Conservation (phyloP, 495 filamentous ascomycete species). For the Apodospora peruviana region DNA sequence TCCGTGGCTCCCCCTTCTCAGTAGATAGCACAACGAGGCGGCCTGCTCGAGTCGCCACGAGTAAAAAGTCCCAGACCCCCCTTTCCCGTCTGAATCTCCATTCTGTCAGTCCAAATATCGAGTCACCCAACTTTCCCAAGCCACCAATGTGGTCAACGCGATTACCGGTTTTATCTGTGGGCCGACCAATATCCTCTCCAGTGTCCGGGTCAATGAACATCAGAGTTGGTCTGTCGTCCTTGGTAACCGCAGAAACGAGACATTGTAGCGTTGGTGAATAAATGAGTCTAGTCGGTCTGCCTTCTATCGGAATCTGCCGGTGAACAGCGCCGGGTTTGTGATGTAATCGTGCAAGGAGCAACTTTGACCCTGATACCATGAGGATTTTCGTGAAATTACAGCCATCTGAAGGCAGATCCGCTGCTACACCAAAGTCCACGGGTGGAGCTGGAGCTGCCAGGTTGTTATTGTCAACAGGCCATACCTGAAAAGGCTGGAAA, state of each 20-base stretch:
- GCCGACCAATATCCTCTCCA: constrained; percentile 37
- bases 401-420: constrained; percentile 21
- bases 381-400: constrained; percentile 24
- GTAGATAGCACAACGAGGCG: constrained; percentile 41
- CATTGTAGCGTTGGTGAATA: constrained; percentile 46
- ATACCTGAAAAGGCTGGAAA: constrained; percentile 25
- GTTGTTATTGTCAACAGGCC: constrained; percentile 34
- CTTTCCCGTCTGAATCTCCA: constrained; percentile 40
- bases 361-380: constrained; percentile 36
- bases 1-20: constrained; percentile 8
- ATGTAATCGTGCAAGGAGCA: constrained; percentile 48
- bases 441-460: constrained; percentile 20
- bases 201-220: constrained; percentile 45
- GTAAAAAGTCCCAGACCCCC: constrained; percentile 39
- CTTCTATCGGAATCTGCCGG: constrained; percentile 40
- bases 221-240: constrained; percentile 29
- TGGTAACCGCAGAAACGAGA: constrained; percentile 46
- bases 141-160: constrained; percentile 32
- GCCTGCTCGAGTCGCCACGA: constrained; percentile 36
- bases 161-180: constrained; percentile 27
- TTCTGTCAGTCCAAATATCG: constrained; percentile 36
- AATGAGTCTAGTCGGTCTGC: constrained; percentile 48
- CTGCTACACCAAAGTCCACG: constrained; percentile 24
- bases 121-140: constrained; percentile 34
- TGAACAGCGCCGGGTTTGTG: constrained; percentile 43